Evolutionary conservation across 805 yeast genomes (phyloP).

Genomic region (Saturnispora sekii): DNA sequence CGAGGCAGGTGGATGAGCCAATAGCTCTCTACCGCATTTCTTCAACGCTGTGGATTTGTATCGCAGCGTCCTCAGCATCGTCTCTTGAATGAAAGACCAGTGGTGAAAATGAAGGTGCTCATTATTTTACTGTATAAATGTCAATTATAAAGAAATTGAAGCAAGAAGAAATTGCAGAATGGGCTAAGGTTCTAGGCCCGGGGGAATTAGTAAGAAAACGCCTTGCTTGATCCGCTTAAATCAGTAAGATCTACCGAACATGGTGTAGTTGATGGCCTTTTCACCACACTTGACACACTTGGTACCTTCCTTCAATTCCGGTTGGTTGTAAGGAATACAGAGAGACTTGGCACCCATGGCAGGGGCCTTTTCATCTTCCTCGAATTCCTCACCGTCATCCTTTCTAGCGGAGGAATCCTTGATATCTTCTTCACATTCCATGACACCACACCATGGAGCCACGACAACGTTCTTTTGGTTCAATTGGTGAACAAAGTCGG

Average conservation of each 20-base stretch:
- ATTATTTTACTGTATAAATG: too few relatives aligned
- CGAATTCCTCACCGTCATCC: slow-evolving; percentile 77
- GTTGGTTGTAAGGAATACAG: slow-evolving; percentile 94
- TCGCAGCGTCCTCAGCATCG: background rate
- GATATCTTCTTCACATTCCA: slow-evolving; percentile 93
- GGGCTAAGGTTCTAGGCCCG: background rate
- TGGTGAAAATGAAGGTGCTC: background rate
- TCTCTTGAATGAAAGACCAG: background rate
- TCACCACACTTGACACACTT: slow-evolving; percentile 81
- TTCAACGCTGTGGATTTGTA: background rate
- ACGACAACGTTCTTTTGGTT: slow-evolving; percentile 84
- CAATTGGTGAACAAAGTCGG: slow-evolving; percentile 85
- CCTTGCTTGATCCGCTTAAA: too few relatives aligned
- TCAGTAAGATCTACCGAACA: slow-evolving; percentile 96
- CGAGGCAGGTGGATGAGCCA: slow-evolving; percentile 27
- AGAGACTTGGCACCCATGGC: slow-evolving; percentile 98
- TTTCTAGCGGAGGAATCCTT: slow-evolving; percentile 79
- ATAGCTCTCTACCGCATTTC: slow-evolving; percentile 22
- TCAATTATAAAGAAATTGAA: background rate
- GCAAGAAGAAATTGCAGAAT: background rate
- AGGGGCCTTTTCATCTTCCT: slow-evolving; percentile 92
- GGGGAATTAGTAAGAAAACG: too few relatives aligned
- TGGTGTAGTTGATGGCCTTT: slow-evolving; percentile 71
- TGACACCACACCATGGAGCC: slow-evolving; percentile 96
- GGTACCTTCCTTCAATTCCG: slow-evolving; percentile 65